Evolutionary conservation across 768 basidiomycete genomes (phyloP).

Genomic region (Botryobasidium botryosum): DNA sequence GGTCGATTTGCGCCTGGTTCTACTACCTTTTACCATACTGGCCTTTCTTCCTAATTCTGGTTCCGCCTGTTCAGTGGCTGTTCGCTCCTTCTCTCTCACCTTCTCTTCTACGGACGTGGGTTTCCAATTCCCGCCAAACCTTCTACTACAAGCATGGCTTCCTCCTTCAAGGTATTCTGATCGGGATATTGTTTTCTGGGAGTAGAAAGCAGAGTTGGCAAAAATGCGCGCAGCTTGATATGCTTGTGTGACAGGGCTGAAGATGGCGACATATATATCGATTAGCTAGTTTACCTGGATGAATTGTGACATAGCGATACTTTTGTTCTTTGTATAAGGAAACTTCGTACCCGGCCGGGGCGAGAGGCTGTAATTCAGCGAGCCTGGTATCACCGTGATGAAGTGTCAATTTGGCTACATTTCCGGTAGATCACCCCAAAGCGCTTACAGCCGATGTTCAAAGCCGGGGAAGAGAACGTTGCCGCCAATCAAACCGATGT

Average conservation of each 20-base stretch:
- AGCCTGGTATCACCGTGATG: constrained; percentile 27
- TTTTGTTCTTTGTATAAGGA: constrained; percentile 51
- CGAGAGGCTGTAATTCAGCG: constrained; percentile 57
- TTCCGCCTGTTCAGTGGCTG: too few species aligned
- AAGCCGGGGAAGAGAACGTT: constrained; percentile 62
- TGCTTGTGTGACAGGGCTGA: constrained; percentile 48
- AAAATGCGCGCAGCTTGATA: constrained; percentile 46
- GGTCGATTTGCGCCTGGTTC: too few species aligned
- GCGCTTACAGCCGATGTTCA: constrained; percentile 56
- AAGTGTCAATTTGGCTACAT: constrained; percentile 12
- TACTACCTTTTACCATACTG: too few species aligned
- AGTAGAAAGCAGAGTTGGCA: constrained; percentile 34
- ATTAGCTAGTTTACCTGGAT: background rate
- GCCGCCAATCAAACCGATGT: constrained; percentile 83
- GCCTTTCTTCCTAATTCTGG: too few species aligned
- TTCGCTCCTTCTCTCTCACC: too few species aligned
- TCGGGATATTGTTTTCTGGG: constrained; percentile 42
- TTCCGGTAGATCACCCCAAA: constrained; percentile 4
- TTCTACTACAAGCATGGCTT: constrained; percentile 52
- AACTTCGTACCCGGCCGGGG: constrained; percentile 68
- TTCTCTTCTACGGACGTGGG: too few species aligned
- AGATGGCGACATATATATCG: background rate
- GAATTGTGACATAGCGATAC: constrained; percentile 25
- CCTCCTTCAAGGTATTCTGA: constrained; percentile 79
- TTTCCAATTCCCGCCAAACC: constrained; percentile 32